Percentiles rank a stretch among this genome's conserved stretches.
phyloP scores from a whole-genome alignment of 176 grass and related monocot species.

The Raddia guianensis region DNA sequence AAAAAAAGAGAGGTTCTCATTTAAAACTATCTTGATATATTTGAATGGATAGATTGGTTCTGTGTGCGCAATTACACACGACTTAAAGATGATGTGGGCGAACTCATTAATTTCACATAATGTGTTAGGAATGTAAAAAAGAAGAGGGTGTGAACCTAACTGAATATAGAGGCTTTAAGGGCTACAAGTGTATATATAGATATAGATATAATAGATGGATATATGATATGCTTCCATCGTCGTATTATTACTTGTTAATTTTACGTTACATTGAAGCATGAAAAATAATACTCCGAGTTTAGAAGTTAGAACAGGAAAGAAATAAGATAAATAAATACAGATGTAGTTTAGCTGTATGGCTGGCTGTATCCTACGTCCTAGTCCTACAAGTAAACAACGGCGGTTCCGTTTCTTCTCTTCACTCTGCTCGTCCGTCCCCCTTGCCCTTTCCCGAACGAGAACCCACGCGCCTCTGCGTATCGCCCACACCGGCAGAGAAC shows the following conservation, averaged over 20 bases:
- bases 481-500: background rate
- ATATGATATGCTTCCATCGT: too few relatives aligned
- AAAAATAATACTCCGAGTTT: background rate
- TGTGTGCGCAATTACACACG: too few relatives aligned
- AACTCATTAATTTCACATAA: too few relatives aligned
- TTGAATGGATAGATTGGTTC: too few relatives aligned
- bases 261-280: background rate
- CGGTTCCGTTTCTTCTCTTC: slow-evolving; percentile 28
- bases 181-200: too few relatives aligned
- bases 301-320: background rate
- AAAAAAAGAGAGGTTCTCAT: too few relatives aligned
- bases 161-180: too few relatives aligned
- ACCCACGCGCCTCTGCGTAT: background rate
- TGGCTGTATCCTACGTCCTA: slow-evolving; percentile 36
- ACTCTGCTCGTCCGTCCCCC: background rate
- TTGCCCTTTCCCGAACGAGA: background rate
- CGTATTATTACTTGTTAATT: background rate
- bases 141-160: too few relatives aligned
- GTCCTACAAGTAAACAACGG: background rate
- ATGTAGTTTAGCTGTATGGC: background rate
- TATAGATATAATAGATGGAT: too few relatives aligned
- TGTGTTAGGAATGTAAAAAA: too few relatives aligned
- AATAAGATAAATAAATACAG: background rate
- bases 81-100: too few relatives aligned
- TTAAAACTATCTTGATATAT: too few relatives aligned